Base-by-base conservation (phyloP, 2,329 filamentous ascomycete species). In the Trichoderma gracile region DNA sequence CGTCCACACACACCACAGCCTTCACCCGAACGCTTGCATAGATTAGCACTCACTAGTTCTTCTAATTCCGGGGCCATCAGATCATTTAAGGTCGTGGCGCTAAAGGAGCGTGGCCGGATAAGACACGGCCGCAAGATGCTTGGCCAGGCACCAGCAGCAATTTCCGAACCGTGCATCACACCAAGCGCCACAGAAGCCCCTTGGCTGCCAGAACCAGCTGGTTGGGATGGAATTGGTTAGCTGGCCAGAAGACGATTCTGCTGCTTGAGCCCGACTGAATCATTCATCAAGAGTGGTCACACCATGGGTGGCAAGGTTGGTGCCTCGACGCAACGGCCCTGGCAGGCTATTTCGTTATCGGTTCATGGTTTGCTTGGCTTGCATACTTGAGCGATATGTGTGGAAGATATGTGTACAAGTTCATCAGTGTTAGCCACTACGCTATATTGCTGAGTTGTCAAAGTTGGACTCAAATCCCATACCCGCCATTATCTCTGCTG, bases 301-400 rank as follows among this genome's bases (percentile, higher is more conserved):
- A 43, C 43, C 55, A 49, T 46, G 9, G 43, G 14, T 38, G 55
- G 25, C 55, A 58, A 38, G 55, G 8, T 15, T n/a, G 25, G 25
- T 30, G 9, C 19, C 30, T 40, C 45, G 30, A 49, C 7, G 14
- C 21, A 27, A 27, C 23, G n/a, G 19, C 15, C 10, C 15, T 17
- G 25, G 19, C 30, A 58, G 23, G n/a, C 47, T 40, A 40, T 58
- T 49, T 58, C 30, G 43, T 58, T 58, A 57, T 58, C 43, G 10
- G 30, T 49, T 40, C 19, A 49, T 49, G 45, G 55, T 43, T 46
- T 40, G 55, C 43, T n/a, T 49, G 38, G 12, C 23, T 25, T 17
- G 12, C 33, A 40, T 33, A 12, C 7, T 12, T 38, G 33, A 38
- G 33, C 3, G 33, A 38, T 38, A 38, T 38, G 33, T 14, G 33